Evolutionary conservation across 495 filamentous ascomycete genomes (phyloP).

Genomic region (Cudoniella acicularis): DNA sequence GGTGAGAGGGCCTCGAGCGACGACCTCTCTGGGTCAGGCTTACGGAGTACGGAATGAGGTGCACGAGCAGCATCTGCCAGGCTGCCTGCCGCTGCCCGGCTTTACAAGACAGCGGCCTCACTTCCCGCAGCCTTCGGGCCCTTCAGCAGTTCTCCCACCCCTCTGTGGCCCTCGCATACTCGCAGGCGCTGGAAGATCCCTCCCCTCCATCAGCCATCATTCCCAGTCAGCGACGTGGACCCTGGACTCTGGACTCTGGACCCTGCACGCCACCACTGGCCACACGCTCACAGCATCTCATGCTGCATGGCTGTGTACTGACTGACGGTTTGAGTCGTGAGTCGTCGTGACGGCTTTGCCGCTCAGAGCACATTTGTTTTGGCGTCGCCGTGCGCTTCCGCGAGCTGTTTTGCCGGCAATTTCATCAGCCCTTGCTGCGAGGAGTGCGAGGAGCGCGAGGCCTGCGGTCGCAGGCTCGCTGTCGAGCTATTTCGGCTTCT

Average conservation of each 20-base stretch:
- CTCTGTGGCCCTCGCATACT: no score
- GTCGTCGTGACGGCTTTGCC: conserved; percentile 18
- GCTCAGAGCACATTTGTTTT: conserved; percentile 10
- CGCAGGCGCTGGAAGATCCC: no score
- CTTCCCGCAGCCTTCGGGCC: no score
- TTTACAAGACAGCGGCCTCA: neutral
- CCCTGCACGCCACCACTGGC: neutral
- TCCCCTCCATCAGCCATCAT: neutral
- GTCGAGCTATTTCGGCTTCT: no score
- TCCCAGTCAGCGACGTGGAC: no score
- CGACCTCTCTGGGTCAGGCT: conserved; percentile 9
- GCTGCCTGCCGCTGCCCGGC: conserved; percentile 8
- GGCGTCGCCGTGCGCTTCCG: conserved; percentile 1
- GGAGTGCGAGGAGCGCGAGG: no score
- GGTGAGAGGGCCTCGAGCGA: no score
- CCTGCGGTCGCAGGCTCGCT: no score
- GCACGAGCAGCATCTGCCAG: conserved; percentile 10
- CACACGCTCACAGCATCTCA: neutral
- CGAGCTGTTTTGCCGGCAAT: conserved; percentile 15
- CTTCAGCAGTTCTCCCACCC: no score
- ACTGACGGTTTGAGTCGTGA: no score
- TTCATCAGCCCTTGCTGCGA: neutral
- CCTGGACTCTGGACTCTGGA: no score
- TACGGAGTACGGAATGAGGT: neutral
- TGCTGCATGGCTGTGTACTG: conserved; percentile 19